Evolutionary conservation across 2,329 filamentous ascomycete genomes (phyloP).

Genomic region (Trichoderma breve): DNA sequence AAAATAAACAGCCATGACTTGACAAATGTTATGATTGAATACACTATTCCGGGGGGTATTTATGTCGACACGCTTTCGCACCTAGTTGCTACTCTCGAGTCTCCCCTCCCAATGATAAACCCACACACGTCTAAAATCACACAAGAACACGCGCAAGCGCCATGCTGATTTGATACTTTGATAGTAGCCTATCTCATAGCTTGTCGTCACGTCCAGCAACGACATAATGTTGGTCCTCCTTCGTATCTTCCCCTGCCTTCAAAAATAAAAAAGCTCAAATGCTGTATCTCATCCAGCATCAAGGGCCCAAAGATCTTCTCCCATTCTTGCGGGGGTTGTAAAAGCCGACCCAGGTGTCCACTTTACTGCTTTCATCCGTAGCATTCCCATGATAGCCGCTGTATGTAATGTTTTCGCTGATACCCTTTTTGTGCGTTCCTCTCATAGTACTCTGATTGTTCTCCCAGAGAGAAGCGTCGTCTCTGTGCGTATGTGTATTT

Average conservation of each 20-base stretch:
- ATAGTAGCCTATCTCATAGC: background rate
- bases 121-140: constrained; percentile 12
- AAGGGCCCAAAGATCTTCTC: constrained; percentile 7
- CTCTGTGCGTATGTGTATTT: background rate
- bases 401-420: constrained; percentile 13
- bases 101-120: background rate
- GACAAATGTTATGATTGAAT: constrained; percentile 2
- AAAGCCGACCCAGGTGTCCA: constrained; percentile 23
- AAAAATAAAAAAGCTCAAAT: background rate
- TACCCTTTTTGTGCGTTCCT: constrained; percentile 7
- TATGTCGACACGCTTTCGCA: constrained; percentile 16
- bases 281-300: background rate
- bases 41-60: constrained; percentile 4
- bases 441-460: background rate
- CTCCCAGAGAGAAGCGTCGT: background rate
- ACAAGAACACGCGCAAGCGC: constrained; percentile 10
- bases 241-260: background rate
- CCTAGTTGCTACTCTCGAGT: constrained; percentile 16
- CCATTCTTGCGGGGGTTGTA: constrained; percentile 10
- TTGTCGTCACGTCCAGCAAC: background rate
- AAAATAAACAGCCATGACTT: background rate
- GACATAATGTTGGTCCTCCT: background rate
- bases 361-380: constrained; percentile 3
- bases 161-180: constrained; percentile 4
- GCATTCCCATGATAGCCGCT: background rate